phyloP scores from a whole-genome alignment of 129 eudicot genomes.

The Flaveria brownii region DNA sequence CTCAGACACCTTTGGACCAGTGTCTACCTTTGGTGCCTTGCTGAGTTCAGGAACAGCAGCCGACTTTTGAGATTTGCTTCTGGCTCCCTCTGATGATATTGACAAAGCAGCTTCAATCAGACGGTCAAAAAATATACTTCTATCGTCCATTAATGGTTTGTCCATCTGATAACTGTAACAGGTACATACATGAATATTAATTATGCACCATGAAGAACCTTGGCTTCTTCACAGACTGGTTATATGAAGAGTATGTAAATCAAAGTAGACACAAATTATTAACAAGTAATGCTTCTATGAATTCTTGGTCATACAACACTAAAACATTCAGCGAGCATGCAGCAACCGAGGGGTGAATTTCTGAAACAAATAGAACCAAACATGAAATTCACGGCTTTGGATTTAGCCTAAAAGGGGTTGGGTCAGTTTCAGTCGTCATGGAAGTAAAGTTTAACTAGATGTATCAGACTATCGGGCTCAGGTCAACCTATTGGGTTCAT shows the following conservation, averaged over 20 bases:
- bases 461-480: too few species aligned
- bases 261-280: not conserved
- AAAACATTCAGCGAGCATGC: not conserved
- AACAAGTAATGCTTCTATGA: not conserved
- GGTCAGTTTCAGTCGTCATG: not conserved
- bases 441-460: not conserved
- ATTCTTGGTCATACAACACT: not conserved
- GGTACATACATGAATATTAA: slow-evolving; percentile 19
- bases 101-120: slow-evolving; percentile 84
- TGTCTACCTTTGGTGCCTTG: slow-evolving; percentile 87
- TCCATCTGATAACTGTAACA: slow-evolving; percentile 64
- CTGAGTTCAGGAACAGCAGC: slow-evolving; percentile 80
- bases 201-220: slow-evolving; percentile 2
- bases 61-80: slow-evolving; percentile 43
- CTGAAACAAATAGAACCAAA: not conserved
- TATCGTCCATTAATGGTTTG: slow-evolving; percentile 72
- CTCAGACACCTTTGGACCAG: slow-evolving; percentile 93
- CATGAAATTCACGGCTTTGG: not conserved
- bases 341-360: not conserved
- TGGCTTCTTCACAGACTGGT: slow-evolving; percentile 17
- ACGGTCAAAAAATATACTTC: slow-evolving; percentile 67
- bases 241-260: not conserved
- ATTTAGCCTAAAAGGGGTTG: not conserved
- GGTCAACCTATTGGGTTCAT: not conserved
- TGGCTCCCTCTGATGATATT: slow-evolving; percentile 51